Evolutionary conservation across 2,329 filamentous ascomycete genomes (phyloP), one percentile per base, ranked within the genome.

Genomic region (Thielaviopsis populi): DNA sequence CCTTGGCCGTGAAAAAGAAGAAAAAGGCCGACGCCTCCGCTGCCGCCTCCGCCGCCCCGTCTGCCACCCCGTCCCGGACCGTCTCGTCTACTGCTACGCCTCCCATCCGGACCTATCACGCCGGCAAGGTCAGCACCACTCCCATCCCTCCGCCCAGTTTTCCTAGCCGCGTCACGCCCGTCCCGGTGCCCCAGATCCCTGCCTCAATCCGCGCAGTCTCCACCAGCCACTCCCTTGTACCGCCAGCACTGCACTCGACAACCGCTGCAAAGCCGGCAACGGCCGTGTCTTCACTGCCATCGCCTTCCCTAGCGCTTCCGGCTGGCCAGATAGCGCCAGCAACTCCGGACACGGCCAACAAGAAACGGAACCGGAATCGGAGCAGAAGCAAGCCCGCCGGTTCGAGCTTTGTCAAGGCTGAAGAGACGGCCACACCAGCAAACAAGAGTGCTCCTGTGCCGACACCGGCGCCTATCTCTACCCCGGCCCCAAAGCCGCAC

Each of bases 121-220:
- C 59, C 10, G 65, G 65, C 24, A 48, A 41, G 17, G 19, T 63
- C 13, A 64, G 65, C 58, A 66, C 62, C 4, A 66, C 65, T n/a
- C 65, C 65, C 30, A 64, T 64, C n/a, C 65, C 62, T 6, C 37
- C 30, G 19, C 62, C 65, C 15, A 58, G 8, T 15, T 62, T 66
- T 17, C 53, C 24, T 11, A 41, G 53, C 11, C 58, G 19, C 17
- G 54, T 53, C 17, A 64, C 62, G 1, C 62, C 56, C 3, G 54
- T 64, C 5, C 62, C 62, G 10, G 41, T 56, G n/a, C 62, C 62
- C n/a, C 17, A 30, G 22, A 27, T 61, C 27, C 27, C 56, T 19
- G 30, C 30, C 46, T 50, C 22, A 13, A 37, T 37, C 6, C 27
- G 42, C 27, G 17, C 40, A 17, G 24, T 30, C 42, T 13, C 59